Percentiles rank a stretch among this genome's conserved stretches.
phyloP scores from a whole-genome alignment of 306 rosid species.

The Amphicarpaea edgeworthii region DNA sequence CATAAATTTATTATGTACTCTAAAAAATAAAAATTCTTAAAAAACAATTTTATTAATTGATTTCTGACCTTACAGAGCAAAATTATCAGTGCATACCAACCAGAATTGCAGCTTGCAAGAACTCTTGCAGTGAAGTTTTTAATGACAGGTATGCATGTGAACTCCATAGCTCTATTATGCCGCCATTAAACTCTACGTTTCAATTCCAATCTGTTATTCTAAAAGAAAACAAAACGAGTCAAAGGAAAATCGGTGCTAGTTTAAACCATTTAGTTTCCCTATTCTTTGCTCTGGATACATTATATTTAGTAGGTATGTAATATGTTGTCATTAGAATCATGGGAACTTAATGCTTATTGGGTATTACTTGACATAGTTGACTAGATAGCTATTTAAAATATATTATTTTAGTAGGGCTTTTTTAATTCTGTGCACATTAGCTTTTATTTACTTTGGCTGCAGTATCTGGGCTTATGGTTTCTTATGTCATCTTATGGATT shows the following conservation, averaged over 20 bases:
- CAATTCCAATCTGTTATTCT: constrained; percentile 1
- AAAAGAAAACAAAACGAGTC: neutral
- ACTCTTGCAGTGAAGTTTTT: constrained; percentile 41
- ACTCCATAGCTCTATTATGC: neutral
- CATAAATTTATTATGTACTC: neutral
- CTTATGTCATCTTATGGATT: neutral
- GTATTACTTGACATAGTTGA: too few relatives aligned
- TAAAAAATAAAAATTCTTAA: neutral
- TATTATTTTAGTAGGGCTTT: neutral
- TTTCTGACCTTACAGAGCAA: constrained; percentile 52
- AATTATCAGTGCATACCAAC: constrained; percentile 56
- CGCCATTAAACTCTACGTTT: neutral
- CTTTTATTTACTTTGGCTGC: neutral
- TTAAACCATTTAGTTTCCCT: neutral
- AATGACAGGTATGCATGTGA: constrained; percentile 49
- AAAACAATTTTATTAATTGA: neutral
- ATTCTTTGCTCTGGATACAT: neutral
- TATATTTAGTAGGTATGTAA: neutral
- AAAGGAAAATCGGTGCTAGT: neutral
- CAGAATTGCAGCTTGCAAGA: constrained; percentile 55
- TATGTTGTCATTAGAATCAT: constrained; percentile 1
- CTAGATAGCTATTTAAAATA: neutral
- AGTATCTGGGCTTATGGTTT: neutral
- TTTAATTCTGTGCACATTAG: neutral
- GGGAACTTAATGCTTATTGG: neutral